Conservation (phyloP, 495 filamentous ascomycete species). For the Parathielavia appendiculata region DNA sequence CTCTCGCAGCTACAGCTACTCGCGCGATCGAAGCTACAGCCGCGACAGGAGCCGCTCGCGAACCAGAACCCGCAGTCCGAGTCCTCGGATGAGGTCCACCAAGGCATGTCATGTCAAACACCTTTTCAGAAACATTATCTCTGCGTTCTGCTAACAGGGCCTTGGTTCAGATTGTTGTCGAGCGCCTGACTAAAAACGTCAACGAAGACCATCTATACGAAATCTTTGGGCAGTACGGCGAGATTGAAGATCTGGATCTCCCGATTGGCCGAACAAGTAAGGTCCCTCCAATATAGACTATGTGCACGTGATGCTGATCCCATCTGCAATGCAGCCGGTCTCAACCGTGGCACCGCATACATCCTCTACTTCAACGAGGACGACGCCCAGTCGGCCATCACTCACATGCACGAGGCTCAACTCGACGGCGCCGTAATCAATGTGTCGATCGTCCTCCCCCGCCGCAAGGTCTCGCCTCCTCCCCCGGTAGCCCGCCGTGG, state of each 20-base stretch:
- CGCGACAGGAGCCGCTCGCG: slow-evolving; percentile 21
- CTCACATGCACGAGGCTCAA: slow-evolving; percentile 97
- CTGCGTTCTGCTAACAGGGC: not conserved
- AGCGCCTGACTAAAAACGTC: slow-evolving; percentile 94
- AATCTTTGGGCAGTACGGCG: slow-evolving; percentile 86
- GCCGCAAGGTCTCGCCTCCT: slow-evolving; percentile 56
- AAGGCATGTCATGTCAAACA: slow-evolving; percentile 25
- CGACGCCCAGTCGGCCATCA: slow-evolving; percentile 83
- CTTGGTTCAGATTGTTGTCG: slow-evolving; percentile 73
- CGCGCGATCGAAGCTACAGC: slow-evolving; percentile 29
- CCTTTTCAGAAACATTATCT: not conserved
- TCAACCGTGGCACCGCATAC: slow-evolving; percentile 91
- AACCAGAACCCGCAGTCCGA: slow-evolving; percentile 33
- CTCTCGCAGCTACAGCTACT: slow-evolving; percentile 18
- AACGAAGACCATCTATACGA: slow-evolving; percentile 81
- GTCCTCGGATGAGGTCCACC: slow-evolving; percentile 27
- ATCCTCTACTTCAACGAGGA: slow-evolving; percentile 73
- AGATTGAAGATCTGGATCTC: slow-evolving; percentile 79
- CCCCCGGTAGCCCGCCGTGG: slow-evolving; percentile 47
- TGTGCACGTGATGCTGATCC: not conserved
- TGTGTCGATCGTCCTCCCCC: slow-evolving; percentile 90
- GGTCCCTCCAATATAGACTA: slow-evolving; percentile 18
- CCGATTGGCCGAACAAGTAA: slow-evolving; percentile 83
- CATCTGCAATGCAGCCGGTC: slow-evolving; percentile 57
- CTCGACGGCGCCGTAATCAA: slow-evolving; percentile 82